phyloP scores from a whole-genome alignment of 495 filamentous ascomycete genomes.

The Arthonia radiata region DNA sequence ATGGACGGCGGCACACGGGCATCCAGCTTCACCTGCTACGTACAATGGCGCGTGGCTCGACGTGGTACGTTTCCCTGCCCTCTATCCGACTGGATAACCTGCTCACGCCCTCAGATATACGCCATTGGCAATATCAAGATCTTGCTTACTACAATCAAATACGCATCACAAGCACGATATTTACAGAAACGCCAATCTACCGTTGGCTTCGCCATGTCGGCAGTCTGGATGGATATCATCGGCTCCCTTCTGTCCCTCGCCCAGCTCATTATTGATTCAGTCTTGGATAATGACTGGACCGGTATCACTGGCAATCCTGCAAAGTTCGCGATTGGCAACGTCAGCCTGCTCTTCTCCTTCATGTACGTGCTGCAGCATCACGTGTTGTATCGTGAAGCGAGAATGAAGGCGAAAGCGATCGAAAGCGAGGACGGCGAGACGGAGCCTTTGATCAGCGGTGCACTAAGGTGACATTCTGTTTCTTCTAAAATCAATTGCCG shows the following conservation, averaged over 20 bases:
- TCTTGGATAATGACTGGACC: slow-evolving; percentile 63
- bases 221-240: slow-evolving; percentile 62
- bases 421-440: no score
- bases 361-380: slow-evolving; percentile 81
- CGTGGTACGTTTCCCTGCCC: slow-evolving; percentile 30
- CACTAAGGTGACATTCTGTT: no score
- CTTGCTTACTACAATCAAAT: slow-evolving; percentile 72
- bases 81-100: slow-evolving; percentile 1
- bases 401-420: no score
- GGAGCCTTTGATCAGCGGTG: no score
- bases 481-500: no score
- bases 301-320: slow-evolving; percentile 79
- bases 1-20: slow-evolving; percentile 26
- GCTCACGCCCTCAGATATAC: slow-evolving; percentile 25
- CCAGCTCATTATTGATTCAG: slow-evolving; percentile 67
- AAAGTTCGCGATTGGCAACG: slow-evolving; percentile 64
- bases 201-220: slow-evolving; percentile 60
- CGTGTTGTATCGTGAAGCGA: slow-evolving; percentile 36
- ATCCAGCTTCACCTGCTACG: slow-evolving; percentile 27
- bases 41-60: slow-evolving; percentile 52
- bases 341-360: slow-evolving; percentile 64
- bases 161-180: slow-evolving; percentile 59
- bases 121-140: slow-evolving; percentile 67
- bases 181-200: slow-evolving; percentile 72
- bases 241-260: slow-evolving; percentile 63